phyloP scores from a whole-genome alignment of 179 eudicot genomes.

The Silene noctiflora region DNA sequence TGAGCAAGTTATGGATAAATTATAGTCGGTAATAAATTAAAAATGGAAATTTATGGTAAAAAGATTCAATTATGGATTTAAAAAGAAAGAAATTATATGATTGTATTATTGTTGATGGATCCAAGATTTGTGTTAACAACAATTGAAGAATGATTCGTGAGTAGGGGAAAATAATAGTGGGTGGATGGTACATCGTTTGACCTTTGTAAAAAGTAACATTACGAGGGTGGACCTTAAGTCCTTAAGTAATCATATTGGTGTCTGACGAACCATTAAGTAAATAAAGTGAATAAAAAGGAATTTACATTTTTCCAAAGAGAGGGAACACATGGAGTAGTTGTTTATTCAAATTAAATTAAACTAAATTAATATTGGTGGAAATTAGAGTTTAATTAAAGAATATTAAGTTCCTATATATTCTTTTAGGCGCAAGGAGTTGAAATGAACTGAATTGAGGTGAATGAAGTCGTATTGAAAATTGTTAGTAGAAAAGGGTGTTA shows the following conservation, averaged over 20 bases:
- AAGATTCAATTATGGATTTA: slow-evolving; percentile 27
- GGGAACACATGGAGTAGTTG: too few relatives aligned
- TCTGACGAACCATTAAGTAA: slow-evolving; percentile 14
- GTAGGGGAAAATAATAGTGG: slow-evolving; percentile 25
- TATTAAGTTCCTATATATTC: too few relatives aligned
- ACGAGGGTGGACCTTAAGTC: slow-evolving; percentile 34
- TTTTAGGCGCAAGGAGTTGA: too few relatives aligned
- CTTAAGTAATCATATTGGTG: slow-evolving; percentile 18
- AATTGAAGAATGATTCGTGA: slow-evolving; percentile 26
- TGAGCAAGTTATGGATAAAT: slow-evolving; percentile 20
- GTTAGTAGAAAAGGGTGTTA: too few relatives aligned
- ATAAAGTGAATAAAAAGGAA: slow-evolving; percentile 7
- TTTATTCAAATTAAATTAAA: too few relatives aligned
- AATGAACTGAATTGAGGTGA: too few relatives aligned
- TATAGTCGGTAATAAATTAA: neutral
- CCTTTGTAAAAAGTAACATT: slow-evolving; percentile 22
- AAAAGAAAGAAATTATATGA: slow-evolving; percentile 21
- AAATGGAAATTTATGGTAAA: slow-evolving; percentile 15
- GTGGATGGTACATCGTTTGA: slow-evolving; percentile 7
- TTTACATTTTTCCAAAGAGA: neutral
- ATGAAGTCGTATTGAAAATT: too few relatives aligned
- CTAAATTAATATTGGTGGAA: too few relatives aligned
- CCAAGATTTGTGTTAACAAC: slow-evolving; percentile 19
- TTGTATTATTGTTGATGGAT: slow-evolving; percentile 25
- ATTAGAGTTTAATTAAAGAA: too few relatives aligned